A percentile compares a stretch with the other conserved stretches of the same genome.
These are phyloP conservation scores for Neofusicoccum parvum DNA, from an alignment of 2,329 filamentous ascomycete species.

Conservation along the genomic window DNA sequence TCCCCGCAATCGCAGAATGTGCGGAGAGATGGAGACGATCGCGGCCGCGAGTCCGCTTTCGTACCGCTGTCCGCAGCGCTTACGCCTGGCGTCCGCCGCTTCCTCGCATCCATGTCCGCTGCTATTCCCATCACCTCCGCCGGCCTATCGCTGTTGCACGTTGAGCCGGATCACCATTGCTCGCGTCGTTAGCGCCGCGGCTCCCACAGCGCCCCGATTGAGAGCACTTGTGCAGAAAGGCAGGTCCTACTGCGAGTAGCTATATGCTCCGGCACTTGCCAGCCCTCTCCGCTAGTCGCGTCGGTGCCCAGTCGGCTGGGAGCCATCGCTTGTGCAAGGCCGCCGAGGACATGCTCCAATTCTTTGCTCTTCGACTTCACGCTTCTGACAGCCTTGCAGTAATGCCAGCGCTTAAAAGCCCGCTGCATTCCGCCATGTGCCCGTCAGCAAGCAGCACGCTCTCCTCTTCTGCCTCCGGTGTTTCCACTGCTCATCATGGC, in stretches of 20 bases:
- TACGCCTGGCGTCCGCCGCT: not conserved
- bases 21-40: not conserved
- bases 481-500: not conserved
- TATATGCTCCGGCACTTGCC: not conserved
- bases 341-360: not conserved
- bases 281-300: not conserved
- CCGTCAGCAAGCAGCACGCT: not conserved
- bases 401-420: not conserved
- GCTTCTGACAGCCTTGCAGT: not conserved
- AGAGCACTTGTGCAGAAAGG: constrained; percentile 8
- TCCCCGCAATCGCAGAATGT: constrained; percentile 1
- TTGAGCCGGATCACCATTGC: not conserved
- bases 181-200: not conserved
- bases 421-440: not conserved
- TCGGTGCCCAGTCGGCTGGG: not conserved
- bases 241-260: not conserved
- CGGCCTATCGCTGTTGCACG: constrained; percentile 3
- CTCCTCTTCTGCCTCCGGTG: not conserved
- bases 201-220: not conserved
- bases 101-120: not conserved
- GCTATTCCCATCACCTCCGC: not conserved
- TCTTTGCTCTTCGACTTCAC: not conserved
- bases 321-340: not conserved
- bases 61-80: not conserved
- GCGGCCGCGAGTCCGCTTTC: not conserved